Base-by-base conservation (phyloP, 257 asterid species). In the Catharanthus roseus region DNA sequence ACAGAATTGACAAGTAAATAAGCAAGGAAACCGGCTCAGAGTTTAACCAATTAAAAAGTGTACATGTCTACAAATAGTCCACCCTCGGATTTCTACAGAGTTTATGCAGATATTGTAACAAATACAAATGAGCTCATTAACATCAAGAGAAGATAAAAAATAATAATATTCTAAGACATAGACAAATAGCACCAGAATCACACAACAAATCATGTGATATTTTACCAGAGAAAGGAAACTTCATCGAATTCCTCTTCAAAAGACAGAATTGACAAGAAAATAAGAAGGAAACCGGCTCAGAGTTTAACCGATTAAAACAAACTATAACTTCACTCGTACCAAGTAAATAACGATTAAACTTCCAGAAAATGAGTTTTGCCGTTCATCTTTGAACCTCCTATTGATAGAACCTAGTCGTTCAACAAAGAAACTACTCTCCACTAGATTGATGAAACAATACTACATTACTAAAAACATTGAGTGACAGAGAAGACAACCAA, bases 61-160 rank as follows among this genome's bases (percentile, higher is more conserved):
- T 78, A 82, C 99, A 95, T 88, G 79, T 95, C 99, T 73, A 95
- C 92, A 70, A 82, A 95, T 50, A 95, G 79, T 24, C 99, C 97
- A 47, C 92, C 99, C 63, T 87, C 92, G 11, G 99, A 88, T 86
- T 70, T 90, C 99, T 95, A 93, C 56, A 76, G 0, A 4, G 47
- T 33, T 34, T n/a, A 65, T n/a, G 41, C 26, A 36, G 16, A 11
- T 28, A 45, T 67, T 24, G 41, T 33, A 39, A 61, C 34, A 51
- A 61, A 19, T 38, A 55, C 28, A 19, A 13, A 33, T 34, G 16
- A 34, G 51, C 41, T 61, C 51, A 11, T 74, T n/a, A 56, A 42
- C 45, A 34, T 26, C 11, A 8, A 39, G 55, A 45, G 26, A 67
- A 34, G 5, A 28, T 10, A 60, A 18, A 18, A n/a, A n/a, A n/a